Base-by-base conservation (phyloP, 169 alveolate species). In the Toxoplasma gondii region DNA sequence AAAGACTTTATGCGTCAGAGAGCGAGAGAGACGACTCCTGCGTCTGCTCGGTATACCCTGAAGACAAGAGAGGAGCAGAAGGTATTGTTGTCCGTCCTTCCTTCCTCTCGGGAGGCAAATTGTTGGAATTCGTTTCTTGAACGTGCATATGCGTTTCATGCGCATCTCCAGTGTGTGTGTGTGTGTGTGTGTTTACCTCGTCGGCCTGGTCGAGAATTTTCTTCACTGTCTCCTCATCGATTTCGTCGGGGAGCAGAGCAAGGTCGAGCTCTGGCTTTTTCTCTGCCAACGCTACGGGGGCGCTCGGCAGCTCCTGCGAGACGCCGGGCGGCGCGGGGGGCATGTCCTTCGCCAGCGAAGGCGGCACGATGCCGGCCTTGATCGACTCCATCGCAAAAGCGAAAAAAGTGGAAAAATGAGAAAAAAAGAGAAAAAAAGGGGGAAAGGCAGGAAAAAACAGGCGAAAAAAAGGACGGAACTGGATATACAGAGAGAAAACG, bases 141-240 rank as follows among this genome's bases (percentile, higher is more conserved):
- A 53, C 67, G 67, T 12, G 19, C 67, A 53, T 9, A 53, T 9
- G 19, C 67, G 19, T 19, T 12, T 53, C 27, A 53, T 53, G 67
- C 67, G 67, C 67, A 53, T 9, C 67, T 19, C 67, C 67, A 19
- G 27, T 53, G 67, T 19, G 9, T 53, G 27, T 53, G 27, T 12
- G 67, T 53, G 27, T 19, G 19, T 9, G 81, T 4, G 49, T 4
- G 38, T 91, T 39, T 49, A 92, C 94, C 84, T 92, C 94, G n/a
- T 92, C 94, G 0, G 94, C 94, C 45, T 92, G 92, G 39, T 92
- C 94, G 34, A 92, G 86, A 4, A 92, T 54, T 54, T 80, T 74
- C 91, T 92, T 58, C 41, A 92, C 91, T 5, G 58, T 74, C 9
- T n/a, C 64, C 16, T 88, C 74, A 34, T 92, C 94, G 91, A 92